Evolutionary conservation across 192 early-diverging fungal species (phyloP).

Genomic region (Entophlyctis luteolus): DNA sequence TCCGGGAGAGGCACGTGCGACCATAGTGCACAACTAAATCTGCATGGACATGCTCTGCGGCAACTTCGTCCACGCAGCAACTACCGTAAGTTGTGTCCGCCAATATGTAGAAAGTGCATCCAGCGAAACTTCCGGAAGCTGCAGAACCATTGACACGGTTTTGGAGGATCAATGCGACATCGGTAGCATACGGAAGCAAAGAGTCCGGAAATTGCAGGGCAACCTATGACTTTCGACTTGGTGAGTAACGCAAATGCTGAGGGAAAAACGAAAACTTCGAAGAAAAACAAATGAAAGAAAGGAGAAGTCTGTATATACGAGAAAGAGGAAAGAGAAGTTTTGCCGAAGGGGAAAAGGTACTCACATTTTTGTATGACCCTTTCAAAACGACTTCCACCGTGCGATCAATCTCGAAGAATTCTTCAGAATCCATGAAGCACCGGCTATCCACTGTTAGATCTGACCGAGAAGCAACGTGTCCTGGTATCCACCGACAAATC

Average conservation of each 20-base stretch:
- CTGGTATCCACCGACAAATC: too few species aligned
- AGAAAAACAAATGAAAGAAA: too few species aligned
- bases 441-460: too few species aligned
- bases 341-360: too few species aligned
- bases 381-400: background rate
- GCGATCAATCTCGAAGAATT: background rate
- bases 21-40: conserved; percentile 96
- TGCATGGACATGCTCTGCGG: conserved; percentile 81
- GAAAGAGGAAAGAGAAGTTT: too few species aligned
- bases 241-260: background rate
- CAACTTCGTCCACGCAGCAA: conserved; percentile 97
- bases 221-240: conserved; percentile 16
- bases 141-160: background rate
- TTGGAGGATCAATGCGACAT: conserved; percentile 48
- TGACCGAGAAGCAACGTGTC: too few species aligned
- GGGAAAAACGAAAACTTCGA: too few species aligned
- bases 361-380: background rate
- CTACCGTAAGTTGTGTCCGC: conserved; percentile 96
- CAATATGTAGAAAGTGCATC: conserved; percentile 72
- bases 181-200: conserved; percentile 64
- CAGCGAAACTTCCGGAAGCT: background rate
- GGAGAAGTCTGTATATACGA: too few species aligned
- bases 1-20: conserved; percentile 80
- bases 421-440: too few species aligned
- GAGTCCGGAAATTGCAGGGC: conserved; percentile 93